A percentile compares a stretch with the other conserved stretches of the same genome.
Conservation (phyloP, 139 green algal genomes). For the Chlamydomonas schloesseri region DNA sequence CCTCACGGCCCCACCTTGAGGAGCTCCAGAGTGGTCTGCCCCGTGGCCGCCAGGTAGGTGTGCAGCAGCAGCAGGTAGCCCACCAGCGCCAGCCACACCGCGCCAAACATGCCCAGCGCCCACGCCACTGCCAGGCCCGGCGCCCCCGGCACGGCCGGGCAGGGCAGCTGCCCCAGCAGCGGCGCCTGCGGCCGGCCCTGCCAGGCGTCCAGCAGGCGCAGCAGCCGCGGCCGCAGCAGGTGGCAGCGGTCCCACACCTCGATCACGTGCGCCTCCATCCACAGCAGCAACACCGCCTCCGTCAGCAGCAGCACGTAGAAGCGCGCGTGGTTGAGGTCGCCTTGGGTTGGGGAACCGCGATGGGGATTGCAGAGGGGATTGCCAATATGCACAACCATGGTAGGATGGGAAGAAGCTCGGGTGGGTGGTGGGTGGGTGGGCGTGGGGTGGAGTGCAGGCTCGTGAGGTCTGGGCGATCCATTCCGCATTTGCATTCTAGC, state of each 20-base stretch:
- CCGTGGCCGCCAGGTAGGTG: constrained; percentile 25
- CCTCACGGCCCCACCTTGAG: too few species aligned
- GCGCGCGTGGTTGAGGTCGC: constrained; percentile 30
- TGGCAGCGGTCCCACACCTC: too few species aligned
- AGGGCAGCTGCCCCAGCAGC: neutral
- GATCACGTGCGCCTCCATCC: neutral
- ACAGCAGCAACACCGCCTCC: neutral
- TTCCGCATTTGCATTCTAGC: too few species aligned
- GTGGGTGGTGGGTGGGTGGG: too few species aligned
- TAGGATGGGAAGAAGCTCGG: too few species aligned
- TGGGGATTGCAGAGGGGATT: neutral
- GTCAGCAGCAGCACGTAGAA: constrained; percentile 1
- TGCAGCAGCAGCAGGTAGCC: constrained; percentile 4
- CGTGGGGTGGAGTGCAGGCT: too few species aligned
- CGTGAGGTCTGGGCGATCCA: too few species aligned
- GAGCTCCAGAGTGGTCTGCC: constrained; percentile 39
- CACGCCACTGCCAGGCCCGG: neutral
- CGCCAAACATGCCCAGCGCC: neutral
- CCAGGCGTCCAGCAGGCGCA: neutral
- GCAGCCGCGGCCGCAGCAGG: neutral
- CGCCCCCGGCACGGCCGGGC: neutral
- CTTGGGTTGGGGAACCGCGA: neutral
- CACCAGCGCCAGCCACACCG: neutral
- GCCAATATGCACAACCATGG: too few species aligned
- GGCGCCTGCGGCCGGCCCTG: neutral